Evolutionary conservation across 495 filamentous ascomycete species (phyloP), one percentile per base, ranked within the genome.

Genomic region (Lichina pygmaea): DNA sequence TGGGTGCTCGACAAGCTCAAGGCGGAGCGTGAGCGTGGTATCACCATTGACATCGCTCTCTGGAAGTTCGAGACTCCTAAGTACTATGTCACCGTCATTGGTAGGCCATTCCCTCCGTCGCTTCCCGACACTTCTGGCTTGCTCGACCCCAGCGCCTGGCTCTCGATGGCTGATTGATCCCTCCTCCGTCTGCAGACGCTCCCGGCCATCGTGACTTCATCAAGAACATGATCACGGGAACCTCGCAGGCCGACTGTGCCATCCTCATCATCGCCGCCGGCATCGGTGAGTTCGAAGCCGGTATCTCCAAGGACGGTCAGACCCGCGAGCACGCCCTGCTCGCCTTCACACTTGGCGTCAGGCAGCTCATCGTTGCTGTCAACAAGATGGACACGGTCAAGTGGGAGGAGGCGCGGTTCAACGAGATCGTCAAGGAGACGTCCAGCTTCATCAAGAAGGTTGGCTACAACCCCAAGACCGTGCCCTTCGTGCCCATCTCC

Each of bases 211-310:
- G 89, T 83, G 89, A 97, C 63, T 97, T 97, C 72, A 97, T 97
- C 81, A 97, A 97, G 89, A 94, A 93, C 81, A 97, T 97, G 89
- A 97, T 95, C 73, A 95, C 89, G 71, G 89, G 89, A 81, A 95
- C 89, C 58, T 95, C 89, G 62, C 89, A 94, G 75, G 91, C 91
- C 59, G 89, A 97, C 62, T 95, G 86, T 69, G 89, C 91, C 58
- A 81, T 97, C 66, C 86, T 97, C 75, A 95, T 97, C 71, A 97
- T 97, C 69, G 89, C 86, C 57, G 85, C 89, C 59, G 89, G 89
- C 70, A 93, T 86, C 81, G 89, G 89, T 93, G 89, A 97, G 73
- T 97, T 97, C 75, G 89, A 97, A 78, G 89, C 89, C 78, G 89
- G 89, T 95, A 97, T 97, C 79, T 97, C 89, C 77, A 97, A 97